A percentile compares a stretch with the other conserved stretches of the same genome.
Evolutionary conservation across 345 rosid genomes (phyloP).

Genomic region (Crucihimalaya himalaica): DNA sequence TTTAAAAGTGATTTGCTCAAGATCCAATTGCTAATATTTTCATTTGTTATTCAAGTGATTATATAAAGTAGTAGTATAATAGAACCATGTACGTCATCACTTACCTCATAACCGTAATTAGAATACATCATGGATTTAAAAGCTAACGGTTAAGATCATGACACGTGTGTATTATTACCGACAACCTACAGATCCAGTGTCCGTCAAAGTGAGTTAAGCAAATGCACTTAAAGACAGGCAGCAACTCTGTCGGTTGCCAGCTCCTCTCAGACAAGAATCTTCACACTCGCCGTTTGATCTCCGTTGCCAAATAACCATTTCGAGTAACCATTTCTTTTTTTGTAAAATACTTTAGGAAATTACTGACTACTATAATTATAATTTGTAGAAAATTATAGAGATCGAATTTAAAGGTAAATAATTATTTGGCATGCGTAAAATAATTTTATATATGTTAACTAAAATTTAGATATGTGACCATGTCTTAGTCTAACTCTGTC

Average conservation of each 20-base stretch:
- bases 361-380: too few relatives aligned
- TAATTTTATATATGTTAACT: too few relatives aligned
- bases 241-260: constrained; percentile 82
- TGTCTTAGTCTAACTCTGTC: too few relatives aligned
- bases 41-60: not conserved
- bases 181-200: constrained; percentile 56
- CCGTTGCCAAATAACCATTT: too few relatives aligned
- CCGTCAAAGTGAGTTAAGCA: constrained; percentile 32
- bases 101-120: constrained; percentile 10
- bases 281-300: constrained; percentile 32
- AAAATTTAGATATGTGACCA: too few relatives aligned
- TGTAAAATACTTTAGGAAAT: too few relatives aligned
- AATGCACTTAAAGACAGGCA: constrained; percentile 44
- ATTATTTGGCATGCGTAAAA: too few relatives aligned
- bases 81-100: not conserved
- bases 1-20: not conserved
- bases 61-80: not conserved
- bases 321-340: too few relatives aligned
- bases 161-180: constrained; percentile 51
- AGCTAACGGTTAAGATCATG: not conserved
- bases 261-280: constrained; percentile 51
- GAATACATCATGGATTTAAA: constrained; percentile 6
- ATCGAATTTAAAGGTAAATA: too few relatives aligned
- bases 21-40: constrained; percentile 4
- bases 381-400: too few relatives aligned